Percentiles rank a stretch among this genome's conserved stretches.
These are phyloP conservation scores for Cyclotella choctawhatcheeana DNA, from an alignment of 108 stramenopile genomes.

Conservation along the genomic window DNA sequence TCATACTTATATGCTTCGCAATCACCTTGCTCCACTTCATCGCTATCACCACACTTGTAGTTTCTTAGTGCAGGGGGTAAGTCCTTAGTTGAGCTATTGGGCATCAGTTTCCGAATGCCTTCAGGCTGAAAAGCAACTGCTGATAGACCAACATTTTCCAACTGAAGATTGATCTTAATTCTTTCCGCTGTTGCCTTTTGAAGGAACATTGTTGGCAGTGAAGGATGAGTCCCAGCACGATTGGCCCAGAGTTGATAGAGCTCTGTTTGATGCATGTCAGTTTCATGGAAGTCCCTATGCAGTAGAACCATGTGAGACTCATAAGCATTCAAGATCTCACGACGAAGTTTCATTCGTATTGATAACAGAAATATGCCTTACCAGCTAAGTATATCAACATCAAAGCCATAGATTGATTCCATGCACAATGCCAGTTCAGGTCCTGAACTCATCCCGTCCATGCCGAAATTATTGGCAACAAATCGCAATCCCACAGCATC, in stretches of 20 bases:
- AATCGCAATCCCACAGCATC: conserved; percentile 10
- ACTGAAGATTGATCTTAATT: background rate
- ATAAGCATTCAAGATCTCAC: too few species aligned
- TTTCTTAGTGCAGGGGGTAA: background rate
- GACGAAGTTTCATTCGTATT: too few species aligned
- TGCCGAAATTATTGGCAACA: conserved; percentile 22
- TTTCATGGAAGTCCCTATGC: conserved; percentile 13
- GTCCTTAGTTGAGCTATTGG: background rate
- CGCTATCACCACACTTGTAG: conserved; percentile 20
- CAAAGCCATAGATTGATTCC: conserved; percentile 20
- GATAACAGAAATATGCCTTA: too few species aligned
- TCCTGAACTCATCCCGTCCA: conserved; percentile 19
- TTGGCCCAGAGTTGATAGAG: conserved; percentile 27
- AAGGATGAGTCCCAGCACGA: conserved; percentile 23
- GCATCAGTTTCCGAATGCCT: background rate
- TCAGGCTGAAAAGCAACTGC: conserved; percentile 6
- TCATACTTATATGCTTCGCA: conserved; percentile 11
- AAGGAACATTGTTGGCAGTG: conserved; percentile 5
- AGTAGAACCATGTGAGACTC: too few species aligned
- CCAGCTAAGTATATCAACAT: conserved; percentile 26
- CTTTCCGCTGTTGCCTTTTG: background rate
- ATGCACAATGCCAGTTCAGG: conserved; percentile 29
- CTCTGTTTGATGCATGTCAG: conserved; percentile 10
- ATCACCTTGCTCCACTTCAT: conserved; percentile 6
- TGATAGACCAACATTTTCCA: conserved; percentile 1